A percentile compares a stretch with the other conserved stretches of the same genome.
Conservation (phyloP, 768 basidiomycete genomes). For the Agaricus bisporus region DNA sequence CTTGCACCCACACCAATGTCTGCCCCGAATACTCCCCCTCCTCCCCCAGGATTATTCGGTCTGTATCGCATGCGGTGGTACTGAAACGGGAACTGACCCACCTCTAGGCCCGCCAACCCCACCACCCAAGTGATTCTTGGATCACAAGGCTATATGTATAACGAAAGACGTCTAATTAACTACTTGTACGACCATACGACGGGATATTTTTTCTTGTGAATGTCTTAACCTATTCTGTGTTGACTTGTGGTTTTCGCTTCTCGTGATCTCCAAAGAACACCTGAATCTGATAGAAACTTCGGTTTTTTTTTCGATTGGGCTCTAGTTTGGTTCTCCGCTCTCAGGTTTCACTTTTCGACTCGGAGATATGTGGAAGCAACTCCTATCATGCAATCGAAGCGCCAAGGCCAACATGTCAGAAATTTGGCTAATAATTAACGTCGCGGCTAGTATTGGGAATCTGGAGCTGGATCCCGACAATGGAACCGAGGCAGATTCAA, state of each 20-base stretch:
- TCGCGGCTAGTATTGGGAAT: too few relatives aligned
- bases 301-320: not conserved
- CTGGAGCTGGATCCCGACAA: too few relatives aligned
- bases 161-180: not conserved
- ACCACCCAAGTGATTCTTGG: slow-evolving; percentile 21
- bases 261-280: not conserved
- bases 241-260: not conserved
- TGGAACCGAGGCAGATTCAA: too few relatives aligned
- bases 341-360: not conserved
- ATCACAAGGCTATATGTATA: too few relatives aligned
- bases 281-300: not conserved
- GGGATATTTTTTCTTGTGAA: not conserved
- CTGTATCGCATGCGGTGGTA: slow-evolving; percentile 10
- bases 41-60: slow-evolving; percentile 67
- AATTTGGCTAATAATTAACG: too few relatives aligned
- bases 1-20: slow-evolving; percentile 42
- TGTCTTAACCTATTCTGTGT: not conserved
- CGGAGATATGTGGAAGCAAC: not conserved
- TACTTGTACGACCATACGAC: not conserved
- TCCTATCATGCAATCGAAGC: too few relatives aligned
- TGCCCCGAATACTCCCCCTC: slow-evolving; percentile 39
- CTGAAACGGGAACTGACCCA: not conserved
- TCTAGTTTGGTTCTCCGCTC: too few relatives aligned
- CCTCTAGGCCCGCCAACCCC: slow-evolving; percentile 26
- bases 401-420: too few relatives aligned